Evolutionary conservation across 2,329 filamentous ascomycete species (phyloP), one percentile per base, ranked within the genome.

Genomic region (Graphilbum sp.): DNA sequence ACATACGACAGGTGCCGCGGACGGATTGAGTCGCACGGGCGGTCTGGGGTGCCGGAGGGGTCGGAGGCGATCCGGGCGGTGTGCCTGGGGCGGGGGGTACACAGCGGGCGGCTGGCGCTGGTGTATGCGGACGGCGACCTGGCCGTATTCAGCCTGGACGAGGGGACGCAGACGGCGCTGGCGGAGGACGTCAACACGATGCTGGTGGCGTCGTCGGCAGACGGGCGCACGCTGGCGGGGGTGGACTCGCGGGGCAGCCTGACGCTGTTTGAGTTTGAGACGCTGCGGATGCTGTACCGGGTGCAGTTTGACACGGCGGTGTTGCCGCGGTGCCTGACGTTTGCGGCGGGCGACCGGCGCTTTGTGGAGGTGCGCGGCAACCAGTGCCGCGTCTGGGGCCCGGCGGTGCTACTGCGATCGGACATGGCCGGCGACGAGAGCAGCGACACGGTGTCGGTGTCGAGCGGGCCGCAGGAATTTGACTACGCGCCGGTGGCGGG

Each of bases 41-140:
- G 20, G 10, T 5, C n/a, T 11, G 20, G n/a, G 15, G 12, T 24
- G 6, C 11, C 32, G 6, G 17, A 17, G n/a, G 15, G 10, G n/a
- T 8, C 34, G 9, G n/a, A 21, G 17, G 4, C 43, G 1, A 47
- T 49, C 1, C 33, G 30, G 13, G 45, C 41, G 2, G 27, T 51
- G 10, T 44, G 43, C 1, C 53, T 56, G 32, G 41, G 49, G 16
- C 40, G 38, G 0, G 42, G 45, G 2, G 17, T 43, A 0, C 45
- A 47, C 11, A 43, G 37, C 1, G 40, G 36, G 13, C 35, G 51
- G 1, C 37, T 56, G 5, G 50, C 50, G 1, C 51, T 47, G 17
- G 44, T 47, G 0, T 56, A 53, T 21, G 24, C 38, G 0, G 52
- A 54, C 25, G 53, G 54, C 1, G 49, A 54, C 24, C 34, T 54